Evolutionary conservation across 345 rosid species (phyloP).

Genomic region (Erodium maritimum): DNA sequence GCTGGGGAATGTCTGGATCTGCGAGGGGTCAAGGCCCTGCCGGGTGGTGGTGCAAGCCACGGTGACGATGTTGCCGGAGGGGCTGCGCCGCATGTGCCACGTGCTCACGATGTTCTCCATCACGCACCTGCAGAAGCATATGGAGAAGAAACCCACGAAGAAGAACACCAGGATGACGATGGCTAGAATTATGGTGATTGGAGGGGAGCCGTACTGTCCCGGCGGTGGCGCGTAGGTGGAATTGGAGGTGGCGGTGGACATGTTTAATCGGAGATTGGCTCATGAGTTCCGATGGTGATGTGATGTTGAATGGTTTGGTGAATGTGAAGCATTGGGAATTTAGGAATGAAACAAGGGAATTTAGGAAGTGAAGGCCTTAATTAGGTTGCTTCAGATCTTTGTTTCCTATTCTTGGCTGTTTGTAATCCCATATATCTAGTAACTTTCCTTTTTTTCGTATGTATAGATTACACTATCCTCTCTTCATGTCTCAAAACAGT

Average conservation of each 20-base stretch:
- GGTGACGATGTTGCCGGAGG: constrained; percentile 17
- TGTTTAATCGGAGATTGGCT: too few relatives aligned
- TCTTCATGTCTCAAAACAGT: too few relatives aligned
- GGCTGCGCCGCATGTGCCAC: constrained; percentile 30
- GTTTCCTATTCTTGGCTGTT: too few relatives aligned
- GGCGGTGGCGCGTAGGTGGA: constrained; percentile 12
- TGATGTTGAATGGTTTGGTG: too few relatives aligned
- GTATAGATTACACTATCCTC: too few relatives aligned
- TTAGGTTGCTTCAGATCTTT: too few relatives aligned
- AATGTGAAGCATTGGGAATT: too few relatives aligned
- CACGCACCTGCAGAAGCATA: constrained; percentile 53
- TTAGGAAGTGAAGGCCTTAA: too few relatives aligned
- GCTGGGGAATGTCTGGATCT: constrained; percentile 44
- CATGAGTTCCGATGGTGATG: too few relatives aligned
- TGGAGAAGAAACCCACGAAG: constrained; percentile 51
- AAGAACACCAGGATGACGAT: constrained; percentile 47
- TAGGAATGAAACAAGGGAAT: too few relatives aligned
- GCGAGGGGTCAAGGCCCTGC: constrained; percentile 48
- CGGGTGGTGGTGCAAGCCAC: neutral
- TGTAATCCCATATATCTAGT: too few relatives aligned
- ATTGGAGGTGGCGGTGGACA: constrained; percentile 12
- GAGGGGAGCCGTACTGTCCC: constrained; percentile 21
- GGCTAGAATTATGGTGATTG: constrained; percentile 38
- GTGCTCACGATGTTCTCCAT: constrained; percentile 27
- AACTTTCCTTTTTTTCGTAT: too few relatives aligned